Evolutionary conservation across 306 rosid genomes (phyloP), one percentile per base, ranked within the genome.

Genomic region (Trichosanthes cucumerina): DNA sequence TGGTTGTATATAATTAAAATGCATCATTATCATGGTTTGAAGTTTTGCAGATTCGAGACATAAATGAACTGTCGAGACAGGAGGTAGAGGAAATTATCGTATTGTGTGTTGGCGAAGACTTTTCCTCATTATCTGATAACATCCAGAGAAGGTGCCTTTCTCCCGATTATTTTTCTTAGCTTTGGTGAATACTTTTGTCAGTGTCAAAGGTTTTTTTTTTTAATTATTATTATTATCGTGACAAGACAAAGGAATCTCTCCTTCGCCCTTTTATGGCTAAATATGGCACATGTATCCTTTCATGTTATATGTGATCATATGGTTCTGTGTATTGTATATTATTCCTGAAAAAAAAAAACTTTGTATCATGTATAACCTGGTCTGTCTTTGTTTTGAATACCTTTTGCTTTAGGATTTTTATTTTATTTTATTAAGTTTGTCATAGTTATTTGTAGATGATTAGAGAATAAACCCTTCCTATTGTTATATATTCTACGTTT

Each of bases 31-130:
- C 41, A 24, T 47, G 41, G 23, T 72, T 66, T 50, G 28, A 12
- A 64, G 38, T 49, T 81, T 53, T 80, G 75, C 89, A 95, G 97
- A 89, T 95, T 82, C 92, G 84, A 69, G 98, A 92, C 86, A 86
- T 95, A 78, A 95, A 91, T 85, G 97, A 95, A 84, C 73, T 95
- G 65, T 88, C 98, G 44, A 89, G 98, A 79, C 97, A 92, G 80
- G 97, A 91, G 87, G 96, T 95, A 77, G 97, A 95, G 86, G 96
- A 91, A 83, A 89, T 95, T 79, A 91, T 92, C 82, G 82, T 75
- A 74, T 76, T 82, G 87, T 95, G 91, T 84, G 85, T 90, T 52
- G 88, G 68, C 59, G 88, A 86, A 77, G 92, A 84, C 16, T 82
- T 81, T 68, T 69, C 88, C 75, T 86, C 97, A 46, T 81, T 96